These are phyloP conservation scores for Saccharomycopsis oosterbeekiorum DNA, from an alignment of 805 yeast genomes.

Conservation along the genomic window DNA sequence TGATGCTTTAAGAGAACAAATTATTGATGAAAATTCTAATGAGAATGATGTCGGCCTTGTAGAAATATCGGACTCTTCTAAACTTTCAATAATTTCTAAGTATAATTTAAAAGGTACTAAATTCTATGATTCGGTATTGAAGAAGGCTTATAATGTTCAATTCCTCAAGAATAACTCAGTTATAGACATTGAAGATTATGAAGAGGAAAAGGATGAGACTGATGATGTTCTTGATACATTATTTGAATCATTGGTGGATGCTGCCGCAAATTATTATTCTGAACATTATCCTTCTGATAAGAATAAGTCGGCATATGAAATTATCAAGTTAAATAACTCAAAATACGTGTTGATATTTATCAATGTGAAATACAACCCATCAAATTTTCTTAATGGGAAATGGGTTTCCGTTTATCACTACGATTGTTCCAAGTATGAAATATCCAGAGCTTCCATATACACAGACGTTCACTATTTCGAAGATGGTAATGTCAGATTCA, in stretches of 20 bases:
- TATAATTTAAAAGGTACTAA: conserved; percentile 40
- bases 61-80: conserved; percentile 22
- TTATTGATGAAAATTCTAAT: conserved; percentile 24
- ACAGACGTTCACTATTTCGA: conserved; percentile 88
- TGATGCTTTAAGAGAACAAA: conserved; percentile 1
- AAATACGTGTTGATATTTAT: conserved; percentile 40
- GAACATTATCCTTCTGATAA: conserved; percentile 58
- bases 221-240: conserved; percentile 20
- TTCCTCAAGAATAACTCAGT: conserved; percentile 35
- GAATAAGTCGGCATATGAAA: conserved; percentile 28
- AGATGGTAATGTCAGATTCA: conserved; percentile 88
- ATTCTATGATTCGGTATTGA: conserved; percentile 42
- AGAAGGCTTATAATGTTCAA: conserved; percentile 49
- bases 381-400: conserved; percentile 81
- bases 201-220: conserved; percentile 18
- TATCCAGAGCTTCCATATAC: conserved; percentile 27
- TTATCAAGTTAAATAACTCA: conserved; percentile 30
- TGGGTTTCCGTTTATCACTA: conserved; percentile 66
- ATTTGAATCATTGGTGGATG: conserved; percentile 20
- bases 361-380: conserved; percentile 62
- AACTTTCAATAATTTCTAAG: conserved; percentile 35
- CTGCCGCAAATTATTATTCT: conserved; percentile 41
- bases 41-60: conserved; percentile 28
- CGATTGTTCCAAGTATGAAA: conserved; percentile 19
- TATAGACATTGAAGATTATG: conserved; percentile 41